Evolutionary conservation across 2,329 filamentous ascomycete genomes (phyloP).

Genomic region (Alternaria conjuncta): DNA sequence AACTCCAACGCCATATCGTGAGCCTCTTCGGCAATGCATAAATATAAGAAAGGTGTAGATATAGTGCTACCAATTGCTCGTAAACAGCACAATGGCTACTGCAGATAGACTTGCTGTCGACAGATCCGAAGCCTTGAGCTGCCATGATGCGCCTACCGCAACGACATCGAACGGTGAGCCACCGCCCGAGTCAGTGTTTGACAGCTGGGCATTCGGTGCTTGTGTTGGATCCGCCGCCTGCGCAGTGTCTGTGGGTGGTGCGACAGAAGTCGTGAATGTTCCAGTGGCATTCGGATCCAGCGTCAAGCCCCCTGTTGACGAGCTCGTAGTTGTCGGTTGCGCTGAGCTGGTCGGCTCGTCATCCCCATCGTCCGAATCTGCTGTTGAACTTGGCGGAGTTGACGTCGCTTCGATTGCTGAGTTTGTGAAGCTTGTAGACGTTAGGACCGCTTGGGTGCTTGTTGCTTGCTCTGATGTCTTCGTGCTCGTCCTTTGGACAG

Average conservation of each 20-base stretch:
- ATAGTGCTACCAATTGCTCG: conserved; percentile 9
- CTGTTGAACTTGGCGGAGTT: conserved; percentile 4
- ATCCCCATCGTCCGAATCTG: conserved; percentile 8
- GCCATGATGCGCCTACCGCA: conserved; percentile 28
- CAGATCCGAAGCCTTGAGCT: conserved; percentile 1
- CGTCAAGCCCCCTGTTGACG: conserved; percentile 13
- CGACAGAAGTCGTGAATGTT: conserved; percentile 9
- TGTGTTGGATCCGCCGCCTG: conserved; percentile 15
- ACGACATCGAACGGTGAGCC: conserved; percentile 55
- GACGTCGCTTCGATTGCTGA: conserved; percentile 6
- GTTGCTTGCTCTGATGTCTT: conserved; percentile 14
- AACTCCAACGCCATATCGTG: conserved; percentile 24
- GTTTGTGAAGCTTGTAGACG: background rate
- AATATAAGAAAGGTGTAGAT: conserved; percentile 5
- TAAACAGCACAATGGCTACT: conserved; percentile 13
- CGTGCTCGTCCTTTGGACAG: conserved; percentile 5
- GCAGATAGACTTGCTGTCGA: conserved; percentile 20
- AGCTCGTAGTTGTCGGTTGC: conserved; percentile 4
- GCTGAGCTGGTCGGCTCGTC: conserved; percentile 9
- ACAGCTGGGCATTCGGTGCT: conserved; percentile 40
- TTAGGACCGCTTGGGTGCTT: conserved; percentile 8
- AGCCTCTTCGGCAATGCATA: conserved; percentile 16
- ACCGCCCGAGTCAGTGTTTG: conserved; percentile 48
- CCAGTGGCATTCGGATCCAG: conserved; percentile 24
- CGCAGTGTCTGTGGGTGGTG: conserved; percentile 12